Evolutionary conservation across 2,329 filamentous ascomycete species (phyloP).

Genomic region (Colletotrichum australisinense): DNA sequence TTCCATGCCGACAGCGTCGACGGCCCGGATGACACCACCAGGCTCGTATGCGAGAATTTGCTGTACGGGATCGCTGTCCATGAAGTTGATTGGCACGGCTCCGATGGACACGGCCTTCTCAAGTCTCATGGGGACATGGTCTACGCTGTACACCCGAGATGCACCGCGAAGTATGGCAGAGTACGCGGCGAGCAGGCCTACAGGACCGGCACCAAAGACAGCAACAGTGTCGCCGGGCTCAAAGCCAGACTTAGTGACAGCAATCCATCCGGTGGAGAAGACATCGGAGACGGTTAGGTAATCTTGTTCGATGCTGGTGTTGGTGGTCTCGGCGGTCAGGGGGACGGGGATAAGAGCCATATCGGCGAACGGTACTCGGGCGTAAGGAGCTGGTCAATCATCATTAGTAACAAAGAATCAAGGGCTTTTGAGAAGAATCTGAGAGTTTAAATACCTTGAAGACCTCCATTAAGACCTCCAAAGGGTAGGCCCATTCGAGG

Average conservation of each 20-base stretch:
- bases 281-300: slow-evolving; percentile 61
- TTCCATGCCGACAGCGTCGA: slow-evolving; percentile 38
- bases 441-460: neutral
- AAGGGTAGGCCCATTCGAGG: neutral
- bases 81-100: slow-evolving; percentile 38
- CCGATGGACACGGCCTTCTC: slow-evolving; percentile 37
- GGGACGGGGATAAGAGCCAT: slow-evolving; percentile 73
- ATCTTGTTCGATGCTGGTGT: slow-evolving; percentile 69
- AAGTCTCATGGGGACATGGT: slow-evolving; percentile 38
- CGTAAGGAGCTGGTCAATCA: slow-evolving; percentile 55
- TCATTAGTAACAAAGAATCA: neutral
- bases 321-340: slow-evolving; percentile 39
- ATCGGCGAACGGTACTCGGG: slow-evolving; percentile 73
- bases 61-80: neutral
- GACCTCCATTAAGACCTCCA: neutral
- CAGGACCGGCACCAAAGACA: slow-evolving; percentile 72
- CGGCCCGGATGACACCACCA: slow-evolving; percentile 34
- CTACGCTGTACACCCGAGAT: slow-evolving; percentile 36
- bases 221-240: slow-evolving; percentile 69
- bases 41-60: slow-evolving; percentile 35
- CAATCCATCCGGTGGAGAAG: slow-evolving; percentile 66
- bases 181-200: slow-evolving; percentile 64
- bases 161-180: slow-evolving; percentile 41
- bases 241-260: slow-evolving; percentile 67
- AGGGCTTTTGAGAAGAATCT: no score